A percentile compares a stretch with the other conserved stretches of the same genome.
phyloP scores from a whole-genome alignment of 1,284 basidiomycete species.

The Sporisorium scitamineum region DNA sequence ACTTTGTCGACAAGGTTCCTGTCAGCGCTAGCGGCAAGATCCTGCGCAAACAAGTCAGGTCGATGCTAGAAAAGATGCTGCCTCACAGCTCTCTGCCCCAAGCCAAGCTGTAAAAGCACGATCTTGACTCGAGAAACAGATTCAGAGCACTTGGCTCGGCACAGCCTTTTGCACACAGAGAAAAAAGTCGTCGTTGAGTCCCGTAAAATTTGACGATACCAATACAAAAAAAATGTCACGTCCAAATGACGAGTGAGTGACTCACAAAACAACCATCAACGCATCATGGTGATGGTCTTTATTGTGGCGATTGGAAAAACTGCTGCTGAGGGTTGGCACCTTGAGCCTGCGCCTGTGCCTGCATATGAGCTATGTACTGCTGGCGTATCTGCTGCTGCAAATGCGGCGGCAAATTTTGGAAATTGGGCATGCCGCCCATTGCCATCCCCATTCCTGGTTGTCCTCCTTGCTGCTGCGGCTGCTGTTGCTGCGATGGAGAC shows the following conservation, averaged over 20 bases:
- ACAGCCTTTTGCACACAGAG: neutral
- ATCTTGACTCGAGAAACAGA: neutral
- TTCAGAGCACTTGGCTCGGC: neutral
- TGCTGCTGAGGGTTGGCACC: conserved; percentile 20
- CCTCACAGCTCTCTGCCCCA: conserved; percentile 2
- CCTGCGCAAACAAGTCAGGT: conserved; percentile 38
- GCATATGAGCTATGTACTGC: conserved; percentile 50
- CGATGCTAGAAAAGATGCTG: conserved; percentile 14
- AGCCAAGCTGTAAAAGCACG: conserved; percentile 16
- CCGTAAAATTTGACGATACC: conserved; percentile 3
- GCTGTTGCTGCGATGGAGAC: conserved; percentile 24
- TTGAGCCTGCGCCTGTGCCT: conserved; percentile 32
- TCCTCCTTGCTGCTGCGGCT: conserved; percentile 20
- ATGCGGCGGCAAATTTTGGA: conserved; percentile 48
- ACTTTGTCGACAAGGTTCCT: conserved; percentile 41
- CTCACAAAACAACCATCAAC: neutral
- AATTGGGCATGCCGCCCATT: conserved; percentile 32
- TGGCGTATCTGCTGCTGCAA: conserved; percentile 51
- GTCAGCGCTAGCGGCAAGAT: conserved; percentile 52
- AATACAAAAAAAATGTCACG: neutral
- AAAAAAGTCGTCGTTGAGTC: neutral
- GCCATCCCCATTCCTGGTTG: conserved; percentile 15
- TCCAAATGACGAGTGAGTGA: neutral
- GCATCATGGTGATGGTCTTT: neutral
- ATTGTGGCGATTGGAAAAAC: conserved; percentile 39